Percentiles rank a stretch among this genome's conserved stretches.
Evolutionary conservation across 352 stramenopile species (phyloP).

Genomic region (Pilasporangium apinafurcum): DNA sequence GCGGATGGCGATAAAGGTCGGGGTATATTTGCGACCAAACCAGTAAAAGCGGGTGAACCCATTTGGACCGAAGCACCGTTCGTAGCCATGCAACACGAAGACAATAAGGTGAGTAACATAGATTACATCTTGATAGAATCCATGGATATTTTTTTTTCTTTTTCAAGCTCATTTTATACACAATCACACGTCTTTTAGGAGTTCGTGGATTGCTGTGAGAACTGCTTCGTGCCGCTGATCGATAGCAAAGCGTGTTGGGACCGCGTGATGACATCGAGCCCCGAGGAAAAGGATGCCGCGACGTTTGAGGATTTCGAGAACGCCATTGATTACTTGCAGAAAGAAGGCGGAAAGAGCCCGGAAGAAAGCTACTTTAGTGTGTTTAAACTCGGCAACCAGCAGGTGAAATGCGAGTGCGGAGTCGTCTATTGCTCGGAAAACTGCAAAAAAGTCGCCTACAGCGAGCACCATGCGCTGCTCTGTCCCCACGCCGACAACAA

Average conservation of each 20-base stretch:
- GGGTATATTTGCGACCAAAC: constrained; percentile 52
- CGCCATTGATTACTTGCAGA: constrained; percentile 54
- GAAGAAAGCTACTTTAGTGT: constrained; percentile 72
- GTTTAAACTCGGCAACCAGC: constrained; percentile 44
- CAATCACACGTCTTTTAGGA: constrained; percentile 18
- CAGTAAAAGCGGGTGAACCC: constrained; percentile 50
- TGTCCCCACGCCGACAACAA: constrained; percentile 50
- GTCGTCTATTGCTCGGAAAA: constrained; percentile 80
- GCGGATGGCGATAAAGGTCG: constrained; percentile 61
- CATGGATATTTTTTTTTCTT: constrained; percentile 1
- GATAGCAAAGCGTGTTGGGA: constrained; percentile 56
- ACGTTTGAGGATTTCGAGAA: constrained; percentile 44
- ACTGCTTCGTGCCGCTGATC: constrained; percentile 75
- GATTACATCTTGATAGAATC: background rate
- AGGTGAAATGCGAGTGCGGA: constrained; percentile 64
- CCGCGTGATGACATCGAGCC: constrained; percentile 30
- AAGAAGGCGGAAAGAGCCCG: constrained; percentile 51
- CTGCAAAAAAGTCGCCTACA: constrained; percentile 64
- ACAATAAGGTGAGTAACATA: constrained; percentile 47
- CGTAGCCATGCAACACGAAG: constrained; percentile 65
- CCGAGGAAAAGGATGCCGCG: constrained; percentile 34
- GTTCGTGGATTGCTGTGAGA: constrained; percentile 71
- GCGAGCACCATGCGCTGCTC: constrained; percentile 74
- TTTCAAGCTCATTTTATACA: constrained; percentile 5
- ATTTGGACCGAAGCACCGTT: constrained; percentile 57